A percentile compares a stretch with the other conserved stretches of the same genome.
phyloP scores from a whole-genome alignment of 495 filamentous ascomycete species.

The Acidomyces sp. region DNA sequence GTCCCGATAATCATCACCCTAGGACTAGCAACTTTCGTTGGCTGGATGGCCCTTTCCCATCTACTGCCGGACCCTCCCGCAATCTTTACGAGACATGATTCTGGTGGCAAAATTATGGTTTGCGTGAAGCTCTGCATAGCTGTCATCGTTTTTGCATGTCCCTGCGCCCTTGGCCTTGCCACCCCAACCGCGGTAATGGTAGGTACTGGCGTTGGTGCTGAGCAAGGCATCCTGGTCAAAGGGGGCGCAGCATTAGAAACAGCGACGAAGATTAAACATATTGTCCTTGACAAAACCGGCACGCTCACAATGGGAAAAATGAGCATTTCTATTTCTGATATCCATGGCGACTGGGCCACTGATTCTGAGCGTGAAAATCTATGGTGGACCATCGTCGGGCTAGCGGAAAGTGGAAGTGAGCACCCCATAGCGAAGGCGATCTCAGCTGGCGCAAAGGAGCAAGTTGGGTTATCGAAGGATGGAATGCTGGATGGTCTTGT shows the following conservation, averaged over 20 bases:
- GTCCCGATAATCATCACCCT: slow-evolving; percentile 79
- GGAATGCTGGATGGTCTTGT: slow-evolving; percentile 67
- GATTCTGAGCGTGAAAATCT: slow-evolving; percentile 55
- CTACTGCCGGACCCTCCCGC: slow-evolving; percentile 65
- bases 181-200: slow-evolving; percentile 99
- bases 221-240: slow-evolving; percentile 93
- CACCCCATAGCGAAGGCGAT: slow-evolving; percentile 89
- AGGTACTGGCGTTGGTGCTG: slow-evolving; percentile 90
- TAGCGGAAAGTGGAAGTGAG: slow-evolving; percentile 86
- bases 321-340: slow-evolving; percentile 61
- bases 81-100: slow-evolving; percentile 68
- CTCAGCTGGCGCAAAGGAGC: slow-evolving; percentile 52
- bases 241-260: slow-evolving; percentile 87
- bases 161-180: slow-evolving; percentile 84
- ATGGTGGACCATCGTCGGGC: slow-evolving; percentile 91
- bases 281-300: slow-evolving; percentile 99
- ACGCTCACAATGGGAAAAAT: slow-evolving; percentile 91
- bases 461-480: slow-evolving; percentile 59
- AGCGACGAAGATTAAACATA: slow-evolving; percentile 77
- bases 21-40: slow-evolving; percentile 71
- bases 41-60: slow-evolving; percentile 93
- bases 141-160: slow-evolving; percentile 96
- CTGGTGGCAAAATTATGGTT: slow-evolving; percentile 86
- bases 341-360: slow-evolving; percentile 54
- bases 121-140: slow-evolving; percentile 97